A percentile compares a stretch with the other conserved stretches of the same genome.
phyloP scores from a whole-genome alignment of 768 basidiomycete species.

The Cystobasidium tubakii region DNA sequence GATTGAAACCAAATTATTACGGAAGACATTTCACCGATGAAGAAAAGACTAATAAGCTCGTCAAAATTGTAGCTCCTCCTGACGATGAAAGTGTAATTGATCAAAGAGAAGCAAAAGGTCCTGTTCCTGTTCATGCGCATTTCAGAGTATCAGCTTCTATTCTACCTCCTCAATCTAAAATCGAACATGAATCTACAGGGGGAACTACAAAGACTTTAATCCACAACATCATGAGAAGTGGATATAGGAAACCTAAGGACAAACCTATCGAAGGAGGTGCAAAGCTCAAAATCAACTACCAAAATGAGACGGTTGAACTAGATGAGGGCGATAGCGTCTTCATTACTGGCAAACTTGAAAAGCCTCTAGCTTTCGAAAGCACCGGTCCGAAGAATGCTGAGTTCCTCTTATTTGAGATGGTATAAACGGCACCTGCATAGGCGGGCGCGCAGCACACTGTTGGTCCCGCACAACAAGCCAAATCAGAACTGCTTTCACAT shows the following conservation, averaged over 20 bases:
- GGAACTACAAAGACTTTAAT: constrained; percentile 61
- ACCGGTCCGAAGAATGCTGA: constrained; percentile 64
- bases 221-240: constrained; percentile 77
- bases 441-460: too few species aligned
- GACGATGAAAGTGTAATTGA: constrained; percentile 57
- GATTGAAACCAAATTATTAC: constrained; percentile 71
- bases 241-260: constrained; percentile 57
- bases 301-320: constrained; percentile 55
- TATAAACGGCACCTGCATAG: constrained; percentile 45
- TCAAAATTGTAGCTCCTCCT: constrained; percentile 69
- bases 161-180: constrained; percentile 57
- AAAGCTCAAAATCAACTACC: constrained; percentile 55
- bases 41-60: constrained; percentile 70
- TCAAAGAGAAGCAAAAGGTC: constrained; percentile 65
- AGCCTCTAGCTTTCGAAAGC: constrained; percentile 55
- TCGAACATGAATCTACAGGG: constrained; percentile 55
- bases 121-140: constrained; percentile 58
- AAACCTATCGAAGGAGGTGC: constrained; percentile 58
- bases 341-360: constrained; percentile 55
- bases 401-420: constrained; percentile 73
- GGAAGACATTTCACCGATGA: constrained; percentile 79
- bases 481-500: too few species aligned
- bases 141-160: constrained; percentile 70
- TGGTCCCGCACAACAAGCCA: too few species aligned
- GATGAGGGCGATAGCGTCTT: constrained; percentile 87